Base-by-base conservation (phyloP, 225 moss, liverwort and hornwort genomes). In the Ulota crispa region DNA sequence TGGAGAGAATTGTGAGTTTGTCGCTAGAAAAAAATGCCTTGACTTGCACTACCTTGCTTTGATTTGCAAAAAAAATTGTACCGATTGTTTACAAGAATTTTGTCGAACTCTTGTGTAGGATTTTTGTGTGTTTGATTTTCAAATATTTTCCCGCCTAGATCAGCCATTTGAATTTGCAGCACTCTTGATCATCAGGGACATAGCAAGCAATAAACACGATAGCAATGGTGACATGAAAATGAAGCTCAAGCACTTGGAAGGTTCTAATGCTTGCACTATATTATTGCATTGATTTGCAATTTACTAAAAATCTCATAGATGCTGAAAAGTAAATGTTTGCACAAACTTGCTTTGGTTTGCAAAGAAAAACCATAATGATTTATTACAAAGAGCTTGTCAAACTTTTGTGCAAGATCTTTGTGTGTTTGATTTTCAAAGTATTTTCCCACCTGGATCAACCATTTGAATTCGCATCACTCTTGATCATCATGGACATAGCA, bases 401-500 rank as follows among this genome's bases (percentile, higher is more conserved):
- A 56, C 9, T 39, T 39, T 39, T 41, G 43, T 26, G 16, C 1
- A 47, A 9, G 16, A 45, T 18, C 18, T 32, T 18, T 2, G 5
- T 41, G 23, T 68, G 13, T 41, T 11, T 11, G 41, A 23, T 5
- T 45, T 45, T 18, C 6, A 39, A 24, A 2, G n/a, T 52, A 4
- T 55, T 28, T 68, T 72, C 62, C 50, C 16, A 20, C 78, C 27
- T 19, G 19, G 54, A 78, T 70, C 4, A 34, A 32, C 32, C 2
- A 32, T 32, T 75, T n/a, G n/a, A n/a, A n/a, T n/a, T n/a, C n/a
- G n/a, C n/a, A n/a, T n/a, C n/a, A n/a, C n/a, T n/a, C 15, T 1
- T 2, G 21, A 34, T 15, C 14, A 77, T 89, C n/a, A n/a, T n/a
- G 87, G 87, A 85, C 43, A 78, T 87, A 0, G 56, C 66, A 76